These are phyloP conservation scores for Neonectria neomacrospora DNA, from an alignment of 2,329 filamentous ascomycete genomes.

Conservation along the genomic window DNA sequence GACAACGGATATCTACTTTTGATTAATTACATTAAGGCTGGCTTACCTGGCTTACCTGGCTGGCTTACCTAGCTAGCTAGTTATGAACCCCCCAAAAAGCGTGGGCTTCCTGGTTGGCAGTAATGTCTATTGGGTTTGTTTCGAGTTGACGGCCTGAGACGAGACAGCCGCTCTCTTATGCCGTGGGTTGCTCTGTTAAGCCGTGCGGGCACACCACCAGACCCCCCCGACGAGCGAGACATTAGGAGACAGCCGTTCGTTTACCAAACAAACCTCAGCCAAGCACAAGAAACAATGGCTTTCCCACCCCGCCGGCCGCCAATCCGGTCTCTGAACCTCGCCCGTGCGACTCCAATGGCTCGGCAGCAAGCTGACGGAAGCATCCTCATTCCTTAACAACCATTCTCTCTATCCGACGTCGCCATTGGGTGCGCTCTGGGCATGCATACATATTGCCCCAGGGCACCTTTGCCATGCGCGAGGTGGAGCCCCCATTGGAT, in stretches of 20 bases:
- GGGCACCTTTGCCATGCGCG: slow-evolving; percentile 19
- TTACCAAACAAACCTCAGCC: neutral
- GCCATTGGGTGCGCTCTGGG: slow-evolving; percentile 7
- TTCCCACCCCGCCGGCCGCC: neutral
- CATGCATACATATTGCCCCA: slow-evolving; percentile 5
- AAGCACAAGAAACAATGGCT: slow-evolving; percentile 7
- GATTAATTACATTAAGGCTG: neutral
- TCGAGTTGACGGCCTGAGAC: slow-evolving; percentile 24
- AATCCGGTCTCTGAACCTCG: neutral
- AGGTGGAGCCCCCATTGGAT: slow-evolving; percentile 9
- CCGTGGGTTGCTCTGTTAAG: neutral
- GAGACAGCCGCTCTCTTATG: neutral
- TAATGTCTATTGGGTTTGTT: slow-evolving; percentile 12
- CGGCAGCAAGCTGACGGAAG: neutral
- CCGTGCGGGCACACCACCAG: slow-evolving; percentile 2
- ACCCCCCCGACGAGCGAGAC: neutral
- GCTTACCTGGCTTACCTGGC: too few relatives aligned
- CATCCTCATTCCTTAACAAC: neutral
- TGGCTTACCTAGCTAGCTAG: neutral
- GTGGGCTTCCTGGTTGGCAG: neutral
- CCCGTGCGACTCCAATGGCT: neutral
- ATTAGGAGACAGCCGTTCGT: neutral
- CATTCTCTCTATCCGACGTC: slow-evolving; percentile 15
- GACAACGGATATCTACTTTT: neutral
- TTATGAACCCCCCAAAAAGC: too few relatives aligned